Evolutionary conservation across 2,329 filamentous ascomycete species (phyloP).

Genomic region (Arthrobotrys sphaeroides): DNA sequence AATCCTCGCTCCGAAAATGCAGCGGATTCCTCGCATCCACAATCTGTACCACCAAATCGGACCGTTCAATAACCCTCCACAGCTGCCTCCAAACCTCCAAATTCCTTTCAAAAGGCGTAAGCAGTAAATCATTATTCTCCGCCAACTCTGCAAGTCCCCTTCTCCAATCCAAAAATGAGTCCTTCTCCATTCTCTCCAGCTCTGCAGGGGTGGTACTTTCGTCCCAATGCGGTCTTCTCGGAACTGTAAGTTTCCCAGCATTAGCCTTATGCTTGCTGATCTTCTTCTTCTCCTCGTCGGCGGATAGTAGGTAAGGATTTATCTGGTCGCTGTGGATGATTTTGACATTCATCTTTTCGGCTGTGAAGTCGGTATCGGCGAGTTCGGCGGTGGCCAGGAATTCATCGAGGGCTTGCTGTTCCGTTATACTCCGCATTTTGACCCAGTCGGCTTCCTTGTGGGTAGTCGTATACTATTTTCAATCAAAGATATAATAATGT

Average conservation of each 20-base stretch:
- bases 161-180: conserved; percentile 85
- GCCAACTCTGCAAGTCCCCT: conserved; percentile 90
- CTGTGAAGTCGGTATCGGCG: conserved; percentile 98
- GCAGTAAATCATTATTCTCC: conserved; percentile 90
- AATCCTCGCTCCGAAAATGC: conserved; percentile 90
- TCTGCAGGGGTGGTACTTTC: conserved; percentile 81
- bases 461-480: conserved; percentile 80
- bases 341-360: conserved; percentile 96
- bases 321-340: conserved; percentile 97
- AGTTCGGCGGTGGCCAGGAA: conserved; percentile 95
- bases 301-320: conserved; percentile 90
- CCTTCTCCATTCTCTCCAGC: conserved; percentile 80
- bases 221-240: conserved; percentile 89
- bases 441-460: conserved; percentile 94
- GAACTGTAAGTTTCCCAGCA: conserved; percentile 81
- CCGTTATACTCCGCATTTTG: conserved; percentile 98
- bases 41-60: conserved; percentile 95
- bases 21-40: conserved; percentile 95
- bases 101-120: conserved; percentile 98
- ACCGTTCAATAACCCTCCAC: conserved; percentile 97
- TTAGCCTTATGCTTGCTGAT: conserved; percentile 85
- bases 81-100: conserved; percentile 97
- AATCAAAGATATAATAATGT: not conserved
- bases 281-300: conserved; percentile 80
- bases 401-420: conserved; percentile 95